A percentile compares a stretch with the other conserved stretches of the same genome.
These are phyloP conservation scores for Xylariaceae sp. DNA, from an alignment of 2,329 filamentous ascomycete genomes.

Conservation along the genomic window DNA sequence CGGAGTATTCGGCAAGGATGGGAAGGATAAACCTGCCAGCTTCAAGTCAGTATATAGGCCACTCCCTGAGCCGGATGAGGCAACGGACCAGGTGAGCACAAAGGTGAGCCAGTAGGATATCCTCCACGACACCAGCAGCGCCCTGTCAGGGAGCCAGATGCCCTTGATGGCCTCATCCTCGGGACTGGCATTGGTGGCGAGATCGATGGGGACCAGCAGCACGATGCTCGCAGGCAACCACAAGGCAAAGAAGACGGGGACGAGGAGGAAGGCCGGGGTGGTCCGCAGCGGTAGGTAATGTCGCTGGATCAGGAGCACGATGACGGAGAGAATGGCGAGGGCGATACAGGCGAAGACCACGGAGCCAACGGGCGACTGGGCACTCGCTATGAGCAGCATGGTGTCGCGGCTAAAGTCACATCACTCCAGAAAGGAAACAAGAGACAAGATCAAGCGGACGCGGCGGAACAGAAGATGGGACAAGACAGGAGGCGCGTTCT, in stretches of 20 bases:
- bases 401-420: conserved; percentile 8
- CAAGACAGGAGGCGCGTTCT: too few species aligned
- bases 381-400: conserved; percentile 44
- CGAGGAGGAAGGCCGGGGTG: conserved; percentile 80
- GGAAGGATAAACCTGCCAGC: conserved; percentile 74
- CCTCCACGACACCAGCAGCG: conserved; percentile 83
- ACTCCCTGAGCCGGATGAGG: neutral
- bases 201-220: conserved; percentile 87
- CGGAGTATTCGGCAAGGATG: conserved; percentile 87
- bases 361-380: conserved; percentile 64
- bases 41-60: conserved; percentile 8
- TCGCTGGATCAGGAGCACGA: conserved; percentile 77
- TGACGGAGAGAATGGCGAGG: conserved; percentile 63
- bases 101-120: conserved; percentile 98
- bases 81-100: conserved; percentile 71
- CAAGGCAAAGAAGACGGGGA: conserved; percentile 94
- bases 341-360: conserved; percentile 69
- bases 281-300: conserved; percentile 85
- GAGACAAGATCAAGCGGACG: neutral
- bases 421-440: conserved; percentile 3
- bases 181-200: conserved; percentile 74
- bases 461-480: neutral
- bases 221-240: conserved; percentile 87
- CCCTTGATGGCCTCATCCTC: conserved; percentile 66
- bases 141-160: conserved; percentile 75